Evolutionary conservation across 768 basidiomycete species (phyloP).

Genomic region (Trametopsis cervina): DNA sequence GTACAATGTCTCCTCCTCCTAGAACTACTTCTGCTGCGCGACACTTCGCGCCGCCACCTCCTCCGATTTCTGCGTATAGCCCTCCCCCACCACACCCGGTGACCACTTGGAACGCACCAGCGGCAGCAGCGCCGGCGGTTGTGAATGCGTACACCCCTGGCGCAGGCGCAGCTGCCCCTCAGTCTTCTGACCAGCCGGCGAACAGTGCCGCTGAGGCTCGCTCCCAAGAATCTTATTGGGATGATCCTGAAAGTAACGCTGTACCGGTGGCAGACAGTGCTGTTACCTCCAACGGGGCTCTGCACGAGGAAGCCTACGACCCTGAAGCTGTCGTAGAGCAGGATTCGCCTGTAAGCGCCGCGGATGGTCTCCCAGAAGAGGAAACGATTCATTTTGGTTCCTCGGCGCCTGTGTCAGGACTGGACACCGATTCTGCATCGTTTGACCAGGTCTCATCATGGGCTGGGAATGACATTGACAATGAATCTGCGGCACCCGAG

Average conservation of each 20-base stretch:
- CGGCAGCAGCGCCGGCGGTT: background rate
- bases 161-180: background rate
- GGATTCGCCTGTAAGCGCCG: no score
- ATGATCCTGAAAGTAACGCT: background rate
- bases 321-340: background rate
- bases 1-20: background rate
- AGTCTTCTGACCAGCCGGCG: no score
- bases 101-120: background rate
- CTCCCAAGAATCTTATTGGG: background rate
- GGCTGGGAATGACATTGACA: no score
- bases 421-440: no score
- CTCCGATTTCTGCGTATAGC: background rate
- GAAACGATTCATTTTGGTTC: no score
- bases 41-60: conserved; percentile 1
- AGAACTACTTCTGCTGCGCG: background rate
- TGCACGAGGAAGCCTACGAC: background rate
- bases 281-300: background rate
- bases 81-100: background rate
- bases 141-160: background rate
- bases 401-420: no score
- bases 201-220: background rate
- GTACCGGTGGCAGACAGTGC: background rate
- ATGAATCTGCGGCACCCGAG: no score
- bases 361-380: no score
- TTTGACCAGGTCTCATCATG: no score